A percentile compares a stretch with the other conserved stretches of the same genome.
phyloP scores from a whole-genome alignment of 768 basidiomycete species.

The Leccinum broughii region DNA sequence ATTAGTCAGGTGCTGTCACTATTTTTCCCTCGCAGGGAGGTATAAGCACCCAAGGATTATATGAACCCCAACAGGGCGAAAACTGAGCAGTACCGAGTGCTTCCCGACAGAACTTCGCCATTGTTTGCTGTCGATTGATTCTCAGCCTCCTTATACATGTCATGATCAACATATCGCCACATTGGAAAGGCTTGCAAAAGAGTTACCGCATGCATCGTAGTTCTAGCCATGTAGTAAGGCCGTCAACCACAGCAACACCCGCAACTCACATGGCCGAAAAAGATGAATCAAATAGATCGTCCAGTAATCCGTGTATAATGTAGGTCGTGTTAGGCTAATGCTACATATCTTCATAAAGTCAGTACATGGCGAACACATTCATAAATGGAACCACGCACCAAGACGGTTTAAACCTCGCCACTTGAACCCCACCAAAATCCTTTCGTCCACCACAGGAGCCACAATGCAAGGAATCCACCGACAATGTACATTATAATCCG shows the following conservation, averaged over 20 bases:
- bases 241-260: background rate
- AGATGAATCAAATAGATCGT: background rate
- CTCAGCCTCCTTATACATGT: too few species aligned
- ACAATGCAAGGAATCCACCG: conserved; percentile 52
- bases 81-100: background rate
- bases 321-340: background rate
- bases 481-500: conserved; percentile 65
- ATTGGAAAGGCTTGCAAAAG: too few species aligned
- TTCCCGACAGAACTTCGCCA: too few species aligned
- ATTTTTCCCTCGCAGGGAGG: too few species aligned
- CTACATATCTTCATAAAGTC: conserved; percentile 1
- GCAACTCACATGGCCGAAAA: background rate
- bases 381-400: conserved; percentile 16
- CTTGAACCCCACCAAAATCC: conserved; percentile 44
- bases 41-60: too few species aligned
- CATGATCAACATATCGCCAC: too few species aligned
- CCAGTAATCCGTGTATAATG: conserved; percentile 8
- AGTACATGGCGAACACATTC: background rate
- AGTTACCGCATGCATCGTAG: background rate
- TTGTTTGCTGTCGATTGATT: too few species aligned
- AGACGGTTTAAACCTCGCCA: conserved; percentile 13
- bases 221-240: background rate
- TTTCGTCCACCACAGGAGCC: conserved; percentile 53
- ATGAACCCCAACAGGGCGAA: background rate
- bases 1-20: too few species aligned